A percentile compares a stretch with the other conserved stretches of the same genome.
Evolutionary conservation across 2,329 filamentous ascomycete species (phyloP).

Genomic region (Tolypocladium inflatum): DNA sequence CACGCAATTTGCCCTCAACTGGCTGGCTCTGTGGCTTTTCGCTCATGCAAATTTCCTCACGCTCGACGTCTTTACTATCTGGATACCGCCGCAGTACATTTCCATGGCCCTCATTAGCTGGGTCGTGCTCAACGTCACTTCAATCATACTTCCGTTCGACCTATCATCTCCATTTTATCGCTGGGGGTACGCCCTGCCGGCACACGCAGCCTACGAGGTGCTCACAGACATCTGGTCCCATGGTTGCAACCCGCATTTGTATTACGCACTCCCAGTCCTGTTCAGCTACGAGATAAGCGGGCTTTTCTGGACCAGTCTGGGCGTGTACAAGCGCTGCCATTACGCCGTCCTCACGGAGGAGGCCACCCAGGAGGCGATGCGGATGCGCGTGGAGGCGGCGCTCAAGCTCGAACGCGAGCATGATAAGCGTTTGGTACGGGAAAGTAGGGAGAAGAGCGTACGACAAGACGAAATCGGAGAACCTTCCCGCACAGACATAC

Average conservation of each 20-base stretch:
- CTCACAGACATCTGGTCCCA: slow-evolving; percentile 10
- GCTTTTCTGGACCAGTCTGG: slow-evolving; percentile 4
- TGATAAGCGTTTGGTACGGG: background rate
- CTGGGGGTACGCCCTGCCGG: slow-evolving; percentile 8
- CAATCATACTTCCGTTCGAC: slow-evolving; percentile 9
- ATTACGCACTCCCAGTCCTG: slow-evolving; percentile 9
- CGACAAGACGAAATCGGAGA: background rate
- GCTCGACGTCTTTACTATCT: slow-evolving; percentile 13
- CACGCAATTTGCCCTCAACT: slow-evolving; percentile 8
- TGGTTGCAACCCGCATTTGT: slow-evolving; percentile 11
- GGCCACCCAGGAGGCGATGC: slow-evolving; percentile 5
- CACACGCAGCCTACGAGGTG: slow-evolving; percentile 9
- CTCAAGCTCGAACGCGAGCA: slow-evolving; percentile 4
- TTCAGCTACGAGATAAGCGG: slow-evolving; percentile 9
- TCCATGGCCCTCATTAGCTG: slow-evolving; percentile 11
- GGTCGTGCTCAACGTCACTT: slow-evolving; percentile 11
- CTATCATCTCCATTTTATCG: slow-evolving; percentile 9
- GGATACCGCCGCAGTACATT: slow-evolving; percentile 9
- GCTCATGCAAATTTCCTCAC: slow-evolving; percentile 11
- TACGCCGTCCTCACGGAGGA: slow-evolving; percentile 7
- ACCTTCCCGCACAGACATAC: background rate
- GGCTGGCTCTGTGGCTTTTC: slow-evolving; percentile 12
- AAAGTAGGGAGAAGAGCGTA: background rate
- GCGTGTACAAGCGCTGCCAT: slow-evolving; percentile 8
- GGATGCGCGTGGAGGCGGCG: slow-evolving; percentile 3